Percentiles rank a stretch among this genome's conserved stretches.
Evolutionary conservation across 352 stramenopile species (phyloP).

Genomic region (Poterioochromonas sp.): DNA sequence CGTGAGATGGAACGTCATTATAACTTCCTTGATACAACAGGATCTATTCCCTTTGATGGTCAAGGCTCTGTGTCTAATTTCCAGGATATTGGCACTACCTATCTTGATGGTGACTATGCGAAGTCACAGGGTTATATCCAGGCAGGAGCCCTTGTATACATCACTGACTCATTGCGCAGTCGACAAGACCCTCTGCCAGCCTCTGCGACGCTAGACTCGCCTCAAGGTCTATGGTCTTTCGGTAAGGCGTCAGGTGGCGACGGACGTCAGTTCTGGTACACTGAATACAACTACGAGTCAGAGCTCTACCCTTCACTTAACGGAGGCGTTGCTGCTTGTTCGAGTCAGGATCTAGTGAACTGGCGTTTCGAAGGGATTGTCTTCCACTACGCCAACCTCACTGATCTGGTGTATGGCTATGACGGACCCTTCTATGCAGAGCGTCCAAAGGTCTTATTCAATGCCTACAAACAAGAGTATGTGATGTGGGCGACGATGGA

Average conservation of each 20-base stretch:
- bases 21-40: conserved; percentile 38
- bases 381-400: conserved; percentile 83
- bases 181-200: neutral
- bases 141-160: conserved; percentile 23
- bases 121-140: neutral
- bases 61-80: neutral
- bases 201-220: neutral
- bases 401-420: conserved; percentile 66
- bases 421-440: conserved; percentile 54
- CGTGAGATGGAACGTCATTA: conserved; percentile 46
- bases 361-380: conserved; percentile 89
- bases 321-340: conserved; percentile 73
- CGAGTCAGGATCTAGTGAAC: conserved; percentile 72
- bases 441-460: conserved; percentile 81
- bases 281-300: conserved; percentile 51
- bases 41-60: conserved; percentile 30
- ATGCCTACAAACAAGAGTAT: conserved; percentile 65
- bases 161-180: conserved; percentile 16
- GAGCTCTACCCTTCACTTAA: conserved; percentile 18
- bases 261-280: conserved; percentile 55
- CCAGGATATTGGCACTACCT: conserved; percentile 11
- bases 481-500: conserved; percentile 95
- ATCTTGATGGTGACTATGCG: conserved; percentile 26
- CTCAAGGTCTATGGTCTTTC: conserved; percentile 41
- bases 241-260: conserved; percentile 43